Base-by-base conservation (phyloP, 495 filamentous ascomycete genomes). In the Rostrohypoxylon terebratum region DNA sequence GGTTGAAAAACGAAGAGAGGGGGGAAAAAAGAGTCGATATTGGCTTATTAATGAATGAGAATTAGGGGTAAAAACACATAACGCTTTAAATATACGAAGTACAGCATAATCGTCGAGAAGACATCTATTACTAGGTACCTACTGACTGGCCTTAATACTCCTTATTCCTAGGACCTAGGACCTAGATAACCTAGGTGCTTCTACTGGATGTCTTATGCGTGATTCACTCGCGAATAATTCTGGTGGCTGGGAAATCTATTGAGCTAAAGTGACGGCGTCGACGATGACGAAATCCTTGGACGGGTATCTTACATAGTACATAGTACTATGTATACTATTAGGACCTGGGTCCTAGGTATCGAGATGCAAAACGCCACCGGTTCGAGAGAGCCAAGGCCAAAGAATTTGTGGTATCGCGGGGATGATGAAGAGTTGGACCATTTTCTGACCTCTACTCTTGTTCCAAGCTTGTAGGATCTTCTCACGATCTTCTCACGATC, bases 381-480 rank as follows among this genome's bases (percentile, higher is more conserved):
- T 34, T 62, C 25, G 42, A 45, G 40, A n/a, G 42, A 45, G 42
- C 42, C 13, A 50, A 40, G 16, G 10, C 16, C n/a, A 1, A 33
- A 42, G 42, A 18, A n/a, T 7, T 44, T 36, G 2, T 36, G 59
- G 14, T 28, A 62, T 62, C 44, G 59, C n/a, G 59, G 59, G 59
- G 59, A 36, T 50, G 25, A 20, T 50, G 25, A 20, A 50, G 59
- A 62, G 11, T 40, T 20, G 14, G 28, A 9, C 25, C 59, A 7
- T 28, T 34, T 36, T 48, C 14, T 34, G 42, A 44, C 36, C 36
- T 42, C 9, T 38, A 11, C 5, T 59, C 25, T 3, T 58, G 33
- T 58, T 58, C 18, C 31, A 40, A 33, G 16, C 11, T 40, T 38
- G 54, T 58, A 31, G 14, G 51, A 36, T 55, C n/a, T 36, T 18